phyloP scores from a whole-genome alignment of 176 grass and related monocot genomes.

The Avena atlantica region DNA sequence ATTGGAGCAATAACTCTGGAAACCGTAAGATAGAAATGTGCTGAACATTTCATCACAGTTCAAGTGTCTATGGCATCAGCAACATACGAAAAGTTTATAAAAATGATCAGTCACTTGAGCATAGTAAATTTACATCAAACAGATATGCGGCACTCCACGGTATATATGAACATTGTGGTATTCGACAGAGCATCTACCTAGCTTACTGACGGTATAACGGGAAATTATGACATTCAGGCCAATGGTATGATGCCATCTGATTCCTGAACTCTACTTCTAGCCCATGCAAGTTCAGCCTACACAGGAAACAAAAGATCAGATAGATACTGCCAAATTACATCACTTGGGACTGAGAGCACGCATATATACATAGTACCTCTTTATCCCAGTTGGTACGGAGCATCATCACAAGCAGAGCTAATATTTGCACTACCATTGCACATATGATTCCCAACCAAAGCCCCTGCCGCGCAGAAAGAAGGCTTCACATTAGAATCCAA shows the following conservation, averaged over 20 bases:
- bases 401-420: constrained; percentile 64
- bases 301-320: constrained; percentile 7
- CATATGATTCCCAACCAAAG: constrained; percentile 94
- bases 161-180: background rate
- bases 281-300: constrained; percentile 50
- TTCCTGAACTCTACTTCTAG: constrained; percentile 52
- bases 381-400: constrained; percentile 71
- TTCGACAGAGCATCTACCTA: constrained; percentile 18
- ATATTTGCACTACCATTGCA: constrained; percentile 76
- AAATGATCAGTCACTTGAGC: background rate
- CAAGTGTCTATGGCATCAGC: background rate
- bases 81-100: background rate
- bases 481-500: background rate
- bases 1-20: too few relatives aligned
- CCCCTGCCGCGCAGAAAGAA: constrained; percentile 47
- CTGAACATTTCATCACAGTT: too few relatives aligned
- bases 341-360: background rate
- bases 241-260: constrained; percentile 40
- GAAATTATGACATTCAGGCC: background rate
- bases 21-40: too few relatives aligned
- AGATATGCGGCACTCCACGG: background rate
- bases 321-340: background rate
- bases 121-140: background rate
- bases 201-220: background rate
- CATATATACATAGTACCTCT: constrained; percentile 45